A percentile compares a stretch with the other conserved stretches of the same genome.
Evolutionary conservation across 176 grass and related monocot genomes (phyloP).

Genomic region (Bothriochloa decipiens): DNA sequence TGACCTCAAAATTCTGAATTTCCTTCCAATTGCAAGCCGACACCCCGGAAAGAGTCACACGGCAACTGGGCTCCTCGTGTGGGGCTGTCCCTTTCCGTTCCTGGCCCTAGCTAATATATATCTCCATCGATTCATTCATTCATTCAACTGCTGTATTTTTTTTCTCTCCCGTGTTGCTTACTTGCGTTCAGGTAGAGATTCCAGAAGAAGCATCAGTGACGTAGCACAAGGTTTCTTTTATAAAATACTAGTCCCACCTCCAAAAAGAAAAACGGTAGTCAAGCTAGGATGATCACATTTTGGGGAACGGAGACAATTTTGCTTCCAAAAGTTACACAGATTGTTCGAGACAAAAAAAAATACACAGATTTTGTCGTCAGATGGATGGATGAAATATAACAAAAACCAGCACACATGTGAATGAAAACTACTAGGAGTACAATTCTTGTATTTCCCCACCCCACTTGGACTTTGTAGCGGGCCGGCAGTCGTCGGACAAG

Average conservation of each 20-base stretch:
- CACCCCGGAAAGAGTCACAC: background rate
- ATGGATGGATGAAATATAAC: constrained; percentile 2
- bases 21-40: background rate
- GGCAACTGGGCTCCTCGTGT: background rate
- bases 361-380: background rate
- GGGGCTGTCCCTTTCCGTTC: constrained; percentile 26
- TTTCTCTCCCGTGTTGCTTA: constrained; percentile 31
- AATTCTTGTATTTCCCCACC: background rate
- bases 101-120: background rate
- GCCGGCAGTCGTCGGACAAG: constrained; percentile 12
- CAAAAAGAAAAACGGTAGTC: background rate
- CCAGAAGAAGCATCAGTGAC: constrained; percentile 5
- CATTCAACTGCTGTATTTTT: background rate
- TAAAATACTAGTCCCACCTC: background rate
- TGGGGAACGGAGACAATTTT: constrained; percentile 30
- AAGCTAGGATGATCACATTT: background rate
- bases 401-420: constrained; percentile 6
- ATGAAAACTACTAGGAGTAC: constrained; percentile 1
- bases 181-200: constrained; percentile 39
- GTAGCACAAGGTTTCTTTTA: background rate
- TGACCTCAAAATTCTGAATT: background rate
- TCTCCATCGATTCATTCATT: constrained; percentile 2
- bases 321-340: no score
- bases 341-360: background rate
- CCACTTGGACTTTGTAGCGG: constrained; percentile 26